Conservation (phyloP, 768 basidiomycete genomes). For the Strobilomyces dryophilus region DNA sequence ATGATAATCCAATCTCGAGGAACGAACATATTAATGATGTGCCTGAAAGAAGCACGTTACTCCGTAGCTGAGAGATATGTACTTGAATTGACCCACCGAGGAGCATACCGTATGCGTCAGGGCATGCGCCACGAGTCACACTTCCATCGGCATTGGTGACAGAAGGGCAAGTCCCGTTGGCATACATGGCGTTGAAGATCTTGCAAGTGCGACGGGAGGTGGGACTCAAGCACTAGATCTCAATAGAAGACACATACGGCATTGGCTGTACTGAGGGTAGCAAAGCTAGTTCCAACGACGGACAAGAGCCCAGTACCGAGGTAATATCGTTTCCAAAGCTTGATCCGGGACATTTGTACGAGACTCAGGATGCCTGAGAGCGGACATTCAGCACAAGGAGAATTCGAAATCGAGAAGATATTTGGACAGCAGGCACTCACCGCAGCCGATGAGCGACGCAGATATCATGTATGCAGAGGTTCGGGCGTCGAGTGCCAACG, state of each 20-base stretch:
- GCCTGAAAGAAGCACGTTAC: conserved; percentile 34
- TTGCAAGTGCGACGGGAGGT: conserved; percentile 18
- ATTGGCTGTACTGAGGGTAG: conserved; percentile 70
- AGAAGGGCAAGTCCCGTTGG: conserved; percentile 70
- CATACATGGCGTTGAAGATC: conserved; percentile 78
- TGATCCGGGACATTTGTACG: conserved; percentile 73
- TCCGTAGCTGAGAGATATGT: neutral
- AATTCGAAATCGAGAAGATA: neutral
- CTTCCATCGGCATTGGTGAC: conserved; percentile 55
- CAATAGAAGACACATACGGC: conserved; percentile 39
- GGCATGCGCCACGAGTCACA: conserved; percentile 57
- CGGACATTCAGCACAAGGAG: neutral
- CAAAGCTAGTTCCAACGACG: conserved; percentile 79
- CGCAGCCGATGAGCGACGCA: conserved; percentile 74
- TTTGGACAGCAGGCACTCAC: conserved; percentile 37
- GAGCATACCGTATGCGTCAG: conserved; percentile 76
- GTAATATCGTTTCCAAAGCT: conserved; percentile 58
- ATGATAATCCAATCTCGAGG: conserved; percentile 75
- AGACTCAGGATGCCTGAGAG: conserved; percentile 64
- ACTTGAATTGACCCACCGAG: conserved; percentile 43
- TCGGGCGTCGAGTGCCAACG: conserved; percentile 52
- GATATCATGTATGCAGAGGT: conserved; percentile 78
- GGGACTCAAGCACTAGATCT: neutral
- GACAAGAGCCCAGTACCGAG: conserved; percentile 78
- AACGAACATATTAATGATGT: conserved; percentile 76